Conservation (phyloP, 2,329 filamentous ascomycete genomes). For the Colletotrichum limetticola region DNA sequence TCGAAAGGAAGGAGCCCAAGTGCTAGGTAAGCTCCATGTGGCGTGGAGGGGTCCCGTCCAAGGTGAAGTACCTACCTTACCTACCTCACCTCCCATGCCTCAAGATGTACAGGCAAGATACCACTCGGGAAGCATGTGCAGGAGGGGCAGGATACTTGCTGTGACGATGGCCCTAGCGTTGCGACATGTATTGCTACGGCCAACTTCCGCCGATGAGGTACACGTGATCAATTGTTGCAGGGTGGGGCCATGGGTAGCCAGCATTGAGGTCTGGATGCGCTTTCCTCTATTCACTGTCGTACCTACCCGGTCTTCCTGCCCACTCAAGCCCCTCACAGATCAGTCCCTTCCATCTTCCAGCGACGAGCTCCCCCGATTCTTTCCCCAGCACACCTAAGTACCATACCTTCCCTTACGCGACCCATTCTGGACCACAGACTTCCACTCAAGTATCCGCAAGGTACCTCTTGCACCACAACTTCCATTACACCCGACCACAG, state of each 20-base stretch:
- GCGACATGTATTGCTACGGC: neutral
- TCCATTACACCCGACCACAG: neutral
- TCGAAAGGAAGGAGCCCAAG: neutral
- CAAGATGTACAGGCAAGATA: slow-evolving; percentile 13
- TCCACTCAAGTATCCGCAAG: neutral
- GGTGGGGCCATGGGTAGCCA: slow-evolving; percentile 10
- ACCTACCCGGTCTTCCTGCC: slow-evolving; percentile 6
- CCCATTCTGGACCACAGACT: neutral
- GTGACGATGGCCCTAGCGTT: slow-evolving; percentile 9
- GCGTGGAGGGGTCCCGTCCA: slow-evolving; percentile 17
- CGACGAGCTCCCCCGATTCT: neutral
- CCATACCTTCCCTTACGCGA: neutral
- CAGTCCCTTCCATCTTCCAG: neutral
- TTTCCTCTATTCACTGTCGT: slow-evolving; percentile 11
- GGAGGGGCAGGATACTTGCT: slow-evolving; percentile 29
- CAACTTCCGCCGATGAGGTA: neutral
- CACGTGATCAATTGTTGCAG: neutral
- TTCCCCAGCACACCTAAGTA: neutral
- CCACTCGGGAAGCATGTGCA: slow-evolving; percentile 32
- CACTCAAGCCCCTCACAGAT: slow-evolving; percentile 5
- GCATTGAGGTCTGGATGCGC: slow-evolving; percentile 20
- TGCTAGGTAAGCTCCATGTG: slow-evolving; percentile 23
- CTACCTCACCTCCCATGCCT: neutral
- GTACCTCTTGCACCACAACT: neutral
- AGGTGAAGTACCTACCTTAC: neutral